Conservation (phyloP, 2,329 filamentous ascomycete species). For the Talaromyces funiculosus region DNA sequence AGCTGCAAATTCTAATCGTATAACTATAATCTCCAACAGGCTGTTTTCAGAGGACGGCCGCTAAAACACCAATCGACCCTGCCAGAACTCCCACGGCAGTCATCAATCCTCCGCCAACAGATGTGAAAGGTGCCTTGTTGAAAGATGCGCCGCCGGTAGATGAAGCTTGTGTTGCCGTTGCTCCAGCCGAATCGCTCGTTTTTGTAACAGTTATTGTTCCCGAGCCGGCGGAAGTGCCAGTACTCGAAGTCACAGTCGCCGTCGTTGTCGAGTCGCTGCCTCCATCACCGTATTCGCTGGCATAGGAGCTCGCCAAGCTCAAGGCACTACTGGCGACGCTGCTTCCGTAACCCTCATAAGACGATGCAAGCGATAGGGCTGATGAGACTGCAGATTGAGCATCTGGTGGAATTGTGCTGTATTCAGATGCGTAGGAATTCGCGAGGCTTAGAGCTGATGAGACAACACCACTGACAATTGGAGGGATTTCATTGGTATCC, state of each 20-base stretch:
- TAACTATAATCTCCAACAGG: neutral
- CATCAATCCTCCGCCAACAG: neutral
- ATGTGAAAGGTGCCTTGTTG: neutral
- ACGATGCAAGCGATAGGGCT: slow-evolving; percentile 11
- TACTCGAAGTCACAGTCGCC: neutral
- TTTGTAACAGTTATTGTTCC: neutral
- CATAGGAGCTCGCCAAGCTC: slow-evolving; percentile 10
- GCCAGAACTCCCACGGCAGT: neutral
- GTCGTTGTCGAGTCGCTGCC: neutral
- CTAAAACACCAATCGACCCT: slow-evolving; percentile 7
- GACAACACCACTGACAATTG: slow-evolving; percentile 1
- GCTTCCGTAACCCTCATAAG: slow-evolving; percentile 10
- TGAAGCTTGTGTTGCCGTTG: slow-evolving; percentile 7
- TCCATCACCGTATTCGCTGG: slow-evolving; percentile 7
- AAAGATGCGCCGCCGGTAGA: slow-evolving; percentile 6
- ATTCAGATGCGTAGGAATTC: slow-evolving; percentile 13
- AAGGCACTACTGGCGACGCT: slow-evolving; percentile 5
- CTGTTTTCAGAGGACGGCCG: neutral
- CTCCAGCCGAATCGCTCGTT: neutral
- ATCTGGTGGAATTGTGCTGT: slow-evolving; percentile 11
- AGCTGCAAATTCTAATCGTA: neutral
- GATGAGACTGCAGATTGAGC: slow-evolving; percentile 9
- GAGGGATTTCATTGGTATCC: slow-evolving; percentile 6
- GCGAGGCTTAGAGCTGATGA: slow-evolving; percentile 10
- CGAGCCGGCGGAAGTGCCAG: neutral